These are phyloP conservation scores for Phaeoacremonium minimum DNA, from an alignment of 2,329 filamentous ascomycete genomes.

Conservation along the genomic window DNA sequence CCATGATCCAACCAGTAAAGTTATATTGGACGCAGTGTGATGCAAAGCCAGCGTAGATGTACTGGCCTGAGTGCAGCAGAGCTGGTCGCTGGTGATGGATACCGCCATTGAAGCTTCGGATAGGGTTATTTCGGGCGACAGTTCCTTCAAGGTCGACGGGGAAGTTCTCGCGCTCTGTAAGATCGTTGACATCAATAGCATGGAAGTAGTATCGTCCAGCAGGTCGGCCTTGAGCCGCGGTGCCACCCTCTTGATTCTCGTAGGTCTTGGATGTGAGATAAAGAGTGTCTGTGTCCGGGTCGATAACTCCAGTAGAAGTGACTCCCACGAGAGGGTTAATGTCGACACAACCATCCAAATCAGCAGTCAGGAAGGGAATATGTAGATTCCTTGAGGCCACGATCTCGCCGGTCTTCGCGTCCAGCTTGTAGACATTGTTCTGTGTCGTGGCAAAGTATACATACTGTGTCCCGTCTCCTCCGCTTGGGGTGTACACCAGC, in stretches of 20 bases:
- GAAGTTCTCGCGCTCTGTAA: slow-evolving; percentile 33
- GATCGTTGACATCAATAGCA: slow-evolving; percentile 37
- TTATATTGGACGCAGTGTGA: slow-evolving; percentile 48
- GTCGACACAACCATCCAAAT: slow-evolving; percentile 41
- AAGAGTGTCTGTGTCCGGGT: slow-evolving; percentile 41
- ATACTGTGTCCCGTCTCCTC: slow-evolving; percentile 36
- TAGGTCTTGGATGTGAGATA: slow-evolving; percentile 48
- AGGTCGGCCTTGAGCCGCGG: slow-evolving; percentile 29
- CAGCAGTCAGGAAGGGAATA: slow-evolving; percentile 40
- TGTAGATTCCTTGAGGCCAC: slow-evolving; percentile 32
- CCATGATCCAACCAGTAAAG: slow-evolving; percentile 44
- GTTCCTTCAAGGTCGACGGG: slow-evolving; percentile 36
- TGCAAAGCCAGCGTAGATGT: slow-evolving; percentile 42
- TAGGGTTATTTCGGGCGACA: slow-evolving; percentile 38
- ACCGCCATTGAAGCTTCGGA: slow-evolving; percentile 38
- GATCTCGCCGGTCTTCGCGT: slow-evolving; percentile 39
- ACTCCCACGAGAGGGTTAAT: slow-evolving; percentile 42
- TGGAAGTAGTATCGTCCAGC: slow-evolving; percentile 40
- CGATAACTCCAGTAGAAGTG: slow-evolving; percentile 45
- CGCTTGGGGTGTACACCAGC: slow-evolving; percentile 39
- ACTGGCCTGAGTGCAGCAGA: slow-evolving; percentile 39
- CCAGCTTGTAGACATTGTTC: slow-evolving; percentile 45
- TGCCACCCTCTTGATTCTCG: slow-evolving; percentile 23
- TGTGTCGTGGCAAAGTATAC: slow-evolving; percentile 45
- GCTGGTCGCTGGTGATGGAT: slow-evolving; percentile 42